Conservation (phyloP, 2,329 filamentous ascomycete genomes). For the Venturia aucupariae region DNA sequence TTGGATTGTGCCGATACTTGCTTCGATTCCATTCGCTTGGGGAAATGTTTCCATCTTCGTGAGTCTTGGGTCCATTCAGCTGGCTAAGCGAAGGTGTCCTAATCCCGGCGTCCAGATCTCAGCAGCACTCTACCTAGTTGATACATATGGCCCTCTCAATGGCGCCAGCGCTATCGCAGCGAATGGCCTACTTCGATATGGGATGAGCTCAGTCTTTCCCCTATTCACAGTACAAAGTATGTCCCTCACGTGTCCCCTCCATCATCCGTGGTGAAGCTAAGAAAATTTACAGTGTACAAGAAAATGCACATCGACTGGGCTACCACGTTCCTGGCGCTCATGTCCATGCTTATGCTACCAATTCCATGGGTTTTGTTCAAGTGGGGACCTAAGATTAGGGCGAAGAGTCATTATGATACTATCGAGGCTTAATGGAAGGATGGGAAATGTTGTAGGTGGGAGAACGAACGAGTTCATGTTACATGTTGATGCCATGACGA, state of each 20-base stretch:
- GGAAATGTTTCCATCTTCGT: constrained; percentile 28
- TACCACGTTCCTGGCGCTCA: constrained; percentile 30
- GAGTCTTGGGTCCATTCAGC: constrained; percentile 4
- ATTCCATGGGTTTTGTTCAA: constrained; percentile 30
- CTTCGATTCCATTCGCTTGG: constrained; percentile 23
- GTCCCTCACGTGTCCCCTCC: constrained; percentile 17
- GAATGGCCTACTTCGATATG: constrained; percentile 49
- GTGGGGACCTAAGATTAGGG: constrained; percentile 15
- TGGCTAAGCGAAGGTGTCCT: constrained; percentile 6
- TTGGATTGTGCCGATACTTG: constrained; percentile 30
- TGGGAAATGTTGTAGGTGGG: no score
- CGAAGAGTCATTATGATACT: constrained; percentile 13
- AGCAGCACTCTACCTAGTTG: constrained; percentile 41
- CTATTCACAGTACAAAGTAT: constrained; percentile 51
- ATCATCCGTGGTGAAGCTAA: neutral
- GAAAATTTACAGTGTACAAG: constrained; percentile 22
- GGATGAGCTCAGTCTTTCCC: constrained; percentile 48
- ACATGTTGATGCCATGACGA: no score
- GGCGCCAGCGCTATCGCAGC: constrained; percentile 52
- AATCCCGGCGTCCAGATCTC: constrained; percentile 9
- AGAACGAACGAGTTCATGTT: no score
- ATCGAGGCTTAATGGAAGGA: constrained; percentile 13
- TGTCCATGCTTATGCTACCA: constrained; percentile 28
- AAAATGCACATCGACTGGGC: constrained; percentile 31
- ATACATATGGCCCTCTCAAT: constrained; percentile 46